Evolutionary conservation across 2,329 filamentous ascomycete species (phyloP).

Genomic region (Dactylellina parvicollis): DNA sequence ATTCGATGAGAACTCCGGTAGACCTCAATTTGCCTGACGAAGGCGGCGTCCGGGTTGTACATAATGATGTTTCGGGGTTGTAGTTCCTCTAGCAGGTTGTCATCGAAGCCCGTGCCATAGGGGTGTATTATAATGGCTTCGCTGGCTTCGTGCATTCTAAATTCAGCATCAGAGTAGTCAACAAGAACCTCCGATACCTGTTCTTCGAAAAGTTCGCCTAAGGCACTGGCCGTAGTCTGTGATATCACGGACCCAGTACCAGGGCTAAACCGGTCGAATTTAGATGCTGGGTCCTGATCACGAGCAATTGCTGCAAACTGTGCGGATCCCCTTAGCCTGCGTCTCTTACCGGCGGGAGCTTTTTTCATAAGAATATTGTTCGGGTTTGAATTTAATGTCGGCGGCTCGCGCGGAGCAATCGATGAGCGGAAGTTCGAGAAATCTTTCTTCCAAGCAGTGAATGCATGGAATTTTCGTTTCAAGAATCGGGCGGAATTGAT

Average conservation of each 20-base stretch:
- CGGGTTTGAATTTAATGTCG: constrained; percentile 55
- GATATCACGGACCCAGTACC: background rate
- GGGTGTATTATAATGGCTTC: constrained; percentile 89
- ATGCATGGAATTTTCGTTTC: constrained; percentile 84
- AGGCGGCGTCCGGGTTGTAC: constrained; percentile 95
- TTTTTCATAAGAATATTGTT: constrained; percentile 40
- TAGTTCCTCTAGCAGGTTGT: constrained; percentile 93
- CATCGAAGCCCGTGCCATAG: constrained; percentile 94
- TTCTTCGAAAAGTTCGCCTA: constrained; percentile 78
- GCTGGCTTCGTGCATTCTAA: constrained; percentile 88
- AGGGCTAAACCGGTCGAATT: constrained; percentile 72
- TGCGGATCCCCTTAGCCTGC: constrained; percentile 83
- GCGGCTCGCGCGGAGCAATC: constrained; percentile 54
- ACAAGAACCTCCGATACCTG: constrained; percentile 81
- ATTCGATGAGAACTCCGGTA: constrained; percentile 94
- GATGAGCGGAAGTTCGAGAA: constrained; percentile 79
- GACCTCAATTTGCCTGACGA: constrained; percentile 85
- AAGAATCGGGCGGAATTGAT: constrained; percentile 64
- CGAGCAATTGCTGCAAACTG: constrained; percentile 19
- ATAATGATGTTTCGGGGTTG: constrained; percentile 96
- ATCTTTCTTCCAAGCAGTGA: constrained; percentile 88
- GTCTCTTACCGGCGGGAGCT: constrained; percentile 83
- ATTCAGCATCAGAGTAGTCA: constrained; percentile 91
- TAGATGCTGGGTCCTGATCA: constrained; percentile 74
- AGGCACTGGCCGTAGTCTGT: constrained; percentile 54